Evolutionary conservation across 495 filamentous ascomycete genomes (phyloP).

Genomic region (Neurospora sp.): DNA sequence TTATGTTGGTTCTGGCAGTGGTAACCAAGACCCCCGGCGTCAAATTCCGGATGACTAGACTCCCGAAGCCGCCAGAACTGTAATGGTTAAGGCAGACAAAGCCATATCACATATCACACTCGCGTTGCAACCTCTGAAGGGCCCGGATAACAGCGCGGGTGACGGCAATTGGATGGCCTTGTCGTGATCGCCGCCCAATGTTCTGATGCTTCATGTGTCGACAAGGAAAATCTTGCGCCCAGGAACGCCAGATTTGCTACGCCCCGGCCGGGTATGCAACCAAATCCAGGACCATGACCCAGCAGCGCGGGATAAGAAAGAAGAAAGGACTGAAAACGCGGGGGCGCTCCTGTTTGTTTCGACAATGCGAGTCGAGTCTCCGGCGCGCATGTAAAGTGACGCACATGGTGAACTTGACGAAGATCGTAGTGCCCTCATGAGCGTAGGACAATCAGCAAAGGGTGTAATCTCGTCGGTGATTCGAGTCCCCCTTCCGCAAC

Average conservation of each 20-base stretch:
- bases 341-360: neutral
- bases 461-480: neutral
- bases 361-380: neutral
- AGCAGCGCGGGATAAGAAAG: neutral
- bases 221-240: neutral
- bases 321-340: neutral
- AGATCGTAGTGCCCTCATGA: neutral
- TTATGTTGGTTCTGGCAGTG: neutral
- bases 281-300: neutral
- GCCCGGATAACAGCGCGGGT: neutral
- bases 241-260: neutral
- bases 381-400: neutral
- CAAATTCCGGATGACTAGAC: neutral
- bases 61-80: neutral
- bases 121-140: neutral
- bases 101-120: neutral
- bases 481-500: neutral
- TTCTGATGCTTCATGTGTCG: neutral
- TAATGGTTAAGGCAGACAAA: neutral
- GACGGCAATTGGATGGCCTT: neutral
- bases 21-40: neutral
- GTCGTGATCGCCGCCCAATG: neutral
- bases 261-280: neutral
- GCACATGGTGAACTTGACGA: neutral
- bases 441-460: neutral